Base-by-base conservation (phyloP, 2,329 filamentous ascomycete genomes). In the Chrysoporthe cubensis region DNA sequence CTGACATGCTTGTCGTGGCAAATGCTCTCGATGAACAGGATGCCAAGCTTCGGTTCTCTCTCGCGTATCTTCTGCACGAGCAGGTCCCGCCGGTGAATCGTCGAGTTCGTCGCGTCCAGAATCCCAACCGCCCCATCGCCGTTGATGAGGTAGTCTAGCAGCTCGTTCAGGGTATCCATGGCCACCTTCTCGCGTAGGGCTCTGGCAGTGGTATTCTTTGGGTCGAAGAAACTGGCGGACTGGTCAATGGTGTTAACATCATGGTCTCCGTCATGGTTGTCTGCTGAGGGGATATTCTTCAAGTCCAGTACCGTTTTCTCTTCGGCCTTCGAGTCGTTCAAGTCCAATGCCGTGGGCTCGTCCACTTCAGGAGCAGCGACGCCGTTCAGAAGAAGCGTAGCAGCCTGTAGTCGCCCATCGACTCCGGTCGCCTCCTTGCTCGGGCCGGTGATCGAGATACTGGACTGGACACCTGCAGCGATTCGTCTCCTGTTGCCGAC, bases 101-200 rank as follows among this genome's bases (percentile, higher is more conserved):
- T 99, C 81, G 94, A 97, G 81, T 99, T 99, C 8, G 96, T 99
- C 8, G 96, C 96, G 79, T 99, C 96, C 14, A 99, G 87, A 71
- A 99, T 98, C 48, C 96, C 96, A 11, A 98, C 93, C 42, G 94
- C 92, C 59, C 96, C 96, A 40, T 91, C 93, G 65, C 90, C 85
- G 34, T 90, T 84, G 44, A 98, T 83, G 13, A 99, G 89, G 77
- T 97, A 99, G 73, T 97, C 91, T 59, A 99, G 80, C 9, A 98
- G 84, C 76, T 99, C 96, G 74, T 99, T 93, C 62, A 98, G 81
- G 0, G 96, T 98, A 64, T 95, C 92, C 78, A 97, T 87, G 5
- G 96, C 96, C 46, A 97, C 92, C 78, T 97, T 92, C 76, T 99
- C 95, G 71, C 96, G 88, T 42, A 98, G 84, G 72, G 91, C 90